These are phyloP conservation scores for Epithemia pelagica DNA, from an alignment of 108 stramenopile species.

Conservation along the genomic window DNA sequence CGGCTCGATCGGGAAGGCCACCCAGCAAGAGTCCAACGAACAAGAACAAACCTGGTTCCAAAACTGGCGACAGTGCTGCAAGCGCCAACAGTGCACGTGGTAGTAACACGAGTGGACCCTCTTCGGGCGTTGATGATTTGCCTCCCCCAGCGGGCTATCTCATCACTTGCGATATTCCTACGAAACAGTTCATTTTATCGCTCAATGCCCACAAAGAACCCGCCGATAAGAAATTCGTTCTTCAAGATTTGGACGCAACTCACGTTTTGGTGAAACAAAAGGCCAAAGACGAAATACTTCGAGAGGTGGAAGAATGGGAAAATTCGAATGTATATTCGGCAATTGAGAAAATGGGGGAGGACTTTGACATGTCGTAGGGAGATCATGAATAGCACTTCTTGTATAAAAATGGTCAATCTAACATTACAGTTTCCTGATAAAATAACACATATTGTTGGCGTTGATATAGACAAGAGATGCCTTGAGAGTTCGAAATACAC, in stretches of 20 bases:
- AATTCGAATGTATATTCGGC: constrained; percentile 52
- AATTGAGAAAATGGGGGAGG: constrained; percentile 57
- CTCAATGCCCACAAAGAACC: constrained; percentile 47
- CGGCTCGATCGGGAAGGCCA: too few species aligned
- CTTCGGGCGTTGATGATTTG: constrained; percentile 2
- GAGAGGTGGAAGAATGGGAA: constrained; percentile 80
- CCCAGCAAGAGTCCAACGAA: not conserved
- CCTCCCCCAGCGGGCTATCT: constrained; percentile 60
- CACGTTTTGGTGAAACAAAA: constrained; percentile 66
- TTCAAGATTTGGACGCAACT: constrained; percentile 77
- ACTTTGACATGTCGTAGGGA: constrained; percentile 43
- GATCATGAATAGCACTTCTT: not conserved
- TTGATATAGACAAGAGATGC: too few species aligned
- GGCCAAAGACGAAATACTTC: constrained; percentile 58
- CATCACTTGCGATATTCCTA: constrained; percentile 74
- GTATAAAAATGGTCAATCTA: not conserved
- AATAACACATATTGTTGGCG: constrained; percentile 1
- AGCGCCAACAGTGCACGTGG: not conserved
- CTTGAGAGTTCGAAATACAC: too few species aligned
- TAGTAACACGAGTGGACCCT: not conserved
- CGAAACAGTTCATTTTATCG: constrained; percentile 71
- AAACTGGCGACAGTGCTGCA: not conserved
- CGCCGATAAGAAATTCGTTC: constrained; percentile 74
- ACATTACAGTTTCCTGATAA: not conserved
- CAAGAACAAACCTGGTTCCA: not conserved